Conservation (phyloP, 164 flowering plant genomes). For the Magnolia kwangsiensis region DNA sequence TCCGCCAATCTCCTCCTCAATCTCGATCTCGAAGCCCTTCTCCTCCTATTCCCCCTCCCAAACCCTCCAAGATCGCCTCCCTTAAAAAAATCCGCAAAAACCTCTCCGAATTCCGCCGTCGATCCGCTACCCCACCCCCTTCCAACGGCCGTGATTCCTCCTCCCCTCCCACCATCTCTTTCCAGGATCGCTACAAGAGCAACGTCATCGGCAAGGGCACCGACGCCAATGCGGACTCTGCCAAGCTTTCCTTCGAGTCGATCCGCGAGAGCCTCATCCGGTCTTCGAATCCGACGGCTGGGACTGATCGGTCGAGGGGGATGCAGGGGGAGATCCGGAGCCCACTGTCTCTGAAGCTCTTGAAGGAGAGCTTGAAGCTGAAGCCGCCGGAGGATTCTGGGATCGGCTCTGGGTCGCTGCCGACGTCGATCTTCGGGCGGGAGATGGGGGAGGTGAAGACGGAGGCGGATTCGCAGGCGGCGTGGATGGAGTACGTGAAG, state of each 20-base stretch:
- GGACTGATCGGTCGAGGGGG: constrained; percentile 6
- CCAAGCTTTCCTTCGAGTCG: constrained; percentile 11
- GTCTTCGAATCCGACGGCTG: not conserved
- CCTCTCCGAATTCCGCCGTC: constrained; percentile 48
- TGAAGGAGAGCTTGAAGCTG: constrained; percentile 28
- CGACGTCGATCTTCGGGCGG: constrained; percentile 29
- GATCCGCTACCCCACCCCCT: constrained; percentile 32
- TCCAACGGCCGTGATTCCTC: constrained; percentile 3
- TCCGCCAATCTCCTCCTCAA: constrained; percentile 22
- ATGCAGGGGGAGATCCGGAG: not conserved
- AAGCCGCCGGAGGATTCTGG: constrained; percentile 16
- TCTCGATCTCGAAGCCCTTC: not conserved
- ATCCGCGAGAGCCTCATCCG: constrained; percentile 42
- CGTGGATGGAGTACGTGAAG: constrained; percentile 42
- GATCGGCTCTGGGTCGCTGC: constrained; percentile 8
- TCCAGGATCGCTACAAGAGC: constrained; percentile 43
- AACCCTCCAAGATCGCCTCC: constrained; percentile 20
- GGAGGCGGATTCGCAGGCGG: constrained; percentile 11
- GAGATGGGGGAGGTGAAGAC: constrained; percentile 25
- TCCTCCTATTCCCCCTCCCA: not conserved
- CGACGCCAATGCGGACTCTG: not conserved
- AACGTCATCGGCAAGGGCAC: constrained; percentile 19
- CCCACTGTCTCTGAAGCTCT: constrained; percentile 18
- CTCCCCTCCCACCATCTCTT: constrained; percentile 25
- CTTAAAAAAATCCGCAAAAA: constrained; percentile 47